These are phyloP conservation scores for Mitragyna speciosa DNA, from an alignment of 257 asterid species.

Conservation along the genomic window DNA sequence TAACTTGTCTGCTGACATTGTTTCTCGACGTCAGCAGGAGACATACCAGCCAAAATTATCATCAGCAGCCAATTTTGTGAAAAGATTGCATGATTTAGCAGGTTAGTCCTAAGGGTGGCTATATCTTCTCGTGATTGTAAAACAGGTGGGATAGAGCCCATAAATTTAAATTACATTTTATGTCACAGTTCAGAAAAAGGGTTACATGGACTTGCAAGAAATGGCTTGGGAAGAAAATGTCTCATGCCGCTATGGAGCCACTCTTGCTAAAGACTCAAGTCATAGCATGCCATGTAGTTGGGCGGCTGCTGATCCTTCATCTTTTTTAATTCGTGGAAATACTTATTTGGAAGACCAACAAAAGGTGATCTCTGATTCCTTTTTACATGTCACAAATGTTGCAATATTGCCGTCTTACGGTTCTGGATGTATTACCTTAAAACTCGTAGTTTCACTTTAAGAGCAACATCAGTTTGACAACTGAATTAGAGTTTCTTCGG, in stretches of 20 bases:
- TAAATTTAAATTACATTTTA: constrained; percentile 2
- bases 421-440: not conserved
- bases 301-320: constrained; percentile 68
- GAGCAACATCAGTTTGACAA: not conserved
- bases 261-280: constrained; percentile 67
- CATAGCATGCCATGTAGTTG: constrained; percentile 62
- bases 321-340: constrained; percentile 72
- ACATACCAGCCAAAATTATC: constrained; percentile 46
- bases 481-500: not conserved
- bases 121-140: not conserved
- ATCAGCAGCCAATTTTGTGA: constrained; percentile 63
- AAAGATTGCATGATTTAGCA: constrained; percentile 63
- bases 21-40: constrained; percentile 42
- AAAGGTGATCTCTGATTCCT: constrained; percentile 42
- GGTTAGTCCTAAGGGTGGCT: constrained; percentile 37
- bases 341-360: constrained; percentile 59
- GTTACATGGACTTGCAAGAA: constrained; percentile 66
- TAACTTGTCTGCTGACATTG: constrained; percentile 4
- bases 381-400: not conserved
- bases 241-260: constrained; percentile 52
- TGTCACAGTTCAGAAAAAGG: constrained; percentile 65
- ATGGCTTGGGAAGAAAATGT: constrained; percentile 48
- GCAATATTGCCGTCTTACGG: not conserved
- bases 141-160: not conserved
- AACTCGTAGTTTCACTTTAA: not conserved